Evolutionary conservation across 257 asterid genomes (phyloP), one percentile per base, ranked within the genome.

Genomic region (Leonotis leonurus): DNA sequence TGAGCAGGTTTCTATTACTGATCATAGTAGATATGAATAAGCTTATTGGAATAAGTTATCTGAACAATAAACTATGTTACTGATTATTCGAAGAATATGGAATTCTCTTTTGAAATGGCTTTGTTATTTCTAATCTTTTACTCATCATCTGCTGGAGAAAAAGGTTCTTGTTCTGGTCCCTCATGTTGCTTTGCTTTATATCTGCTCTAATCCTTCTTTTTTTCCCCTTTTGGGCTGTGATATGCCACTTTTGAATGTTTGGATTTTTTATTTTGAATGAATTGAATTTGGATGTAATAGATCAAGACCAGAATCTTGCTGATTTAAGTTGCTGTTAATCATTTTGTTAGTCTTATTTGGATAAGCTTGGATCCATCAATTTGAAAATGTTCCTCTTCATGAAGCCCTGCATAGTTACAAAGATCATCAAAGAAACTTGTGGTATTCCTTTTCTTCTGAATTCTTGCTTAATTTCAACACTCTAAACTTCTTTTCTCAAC

Each of bases 11-110:
- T n/a, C 51, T 64, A 60, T 61, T 30, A 27, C 32, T 60, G 69
- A 74, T 48, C 33, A 41, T 20, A 71, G 56, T 65, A 74, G 62
- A 41, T 66, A 62, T 59, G 73, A 63, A 61, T 79, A 80, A 67
- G 75, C 45, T 76, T 57, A 32, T 56, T 72, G 59, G 79, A 75
- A 77, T 74, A 74, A 81, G 56, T 63, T 62, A 62, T 62, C 29
- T 55, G 64, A 66, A 70, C 63, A 60, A 46, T 56, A 73, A n/a
- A n/a, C n/a, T 65, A 75, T 33, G 30, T 40, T 22, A 20, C 54
- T 29, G 21, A 49, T 37, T 58, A 51, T 57, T 48, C 43, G 41
- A 37, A 51, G 55, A 64, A 63, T 37, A 22, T 35, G 39, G 59
- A 27, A 7, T 48, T 44, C 41, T 12, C 48, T 43, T 63, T 25